Evolutionary conservation across 495 filamentous ascomycete genomes (phyloP).

Genomic region (Aspergillus funiculosus): DNA sequence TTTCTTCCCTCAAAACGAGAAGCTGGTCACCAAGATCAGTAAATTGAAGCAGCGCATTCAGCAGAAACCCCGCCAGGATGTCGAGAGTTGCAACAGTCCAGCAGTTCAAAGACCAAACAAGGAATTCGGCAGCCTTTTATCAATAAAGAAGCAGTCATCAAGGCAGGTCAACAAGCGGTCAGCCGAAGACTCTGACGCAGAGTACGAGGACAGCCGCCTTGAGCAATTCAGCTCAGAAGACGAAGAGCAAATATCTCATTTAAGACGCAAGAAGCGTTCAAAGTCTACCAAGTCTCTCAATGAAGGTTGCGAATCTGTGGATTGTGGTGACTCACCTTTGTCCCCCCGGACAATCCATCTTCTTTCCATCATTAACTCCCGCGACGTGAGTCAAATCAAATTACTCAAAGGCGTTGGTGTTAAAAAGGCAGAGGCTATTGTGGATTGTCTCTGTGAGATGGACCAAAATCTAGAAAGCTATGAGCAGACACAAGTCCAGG

Average conservation of each 20-base stretch:
- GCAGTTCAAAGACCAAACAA: constrained; percentile 23
- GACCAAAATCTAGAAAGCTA: constrained; percentile 25
- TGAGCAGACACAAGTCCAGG: constrained; percentile 29
- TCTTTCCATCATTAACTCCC: constrained; percentile 79
- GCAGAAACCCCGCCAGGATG: constrained; percentile 17
- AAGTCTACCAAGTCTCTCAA: constrained; percentile 27
- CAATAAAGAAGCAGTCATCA: constrained; percentile 32
- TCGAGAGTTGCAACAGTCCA: constrained; percentile 16
- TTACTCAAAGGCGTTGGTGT: constrained; percentile 59
- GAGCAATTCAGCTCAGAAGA: constrained; percentile 26
- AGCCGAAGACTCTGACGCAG: constrained; percentile 29
- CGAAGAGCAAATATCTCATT: constrained; percentile 32
- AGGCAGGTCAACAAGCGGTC: constrained; percentile 29
- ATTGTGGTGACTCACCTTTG: constrained; percentile 32
- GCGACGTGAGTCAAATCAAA: constrained; percentile 62
- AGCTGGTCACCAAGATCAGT: constrained; percentile 71
- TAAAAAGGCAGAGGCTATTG: constrained; percentile 51
- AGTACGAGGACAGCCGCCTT: constrained; percentile 29
- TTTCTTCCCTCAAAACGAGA: constrained; percentile 81
- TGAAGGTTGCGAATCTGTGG: constrained; percentile 17
- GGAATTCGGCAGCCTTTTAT: constrained; percentile 37
- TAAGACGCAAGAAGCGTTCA: constrained; percentile 38
- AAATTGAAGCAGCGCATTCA: constrained; percentile 57
- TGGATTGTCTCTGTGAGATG: constrained; percentile 48
- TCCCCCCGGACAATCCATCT: constrained; percentile 67